Evolutionary conservation across 129 eudicot genomes (phyloP).

Genomic region (Artemisia tridentata): DNA sequence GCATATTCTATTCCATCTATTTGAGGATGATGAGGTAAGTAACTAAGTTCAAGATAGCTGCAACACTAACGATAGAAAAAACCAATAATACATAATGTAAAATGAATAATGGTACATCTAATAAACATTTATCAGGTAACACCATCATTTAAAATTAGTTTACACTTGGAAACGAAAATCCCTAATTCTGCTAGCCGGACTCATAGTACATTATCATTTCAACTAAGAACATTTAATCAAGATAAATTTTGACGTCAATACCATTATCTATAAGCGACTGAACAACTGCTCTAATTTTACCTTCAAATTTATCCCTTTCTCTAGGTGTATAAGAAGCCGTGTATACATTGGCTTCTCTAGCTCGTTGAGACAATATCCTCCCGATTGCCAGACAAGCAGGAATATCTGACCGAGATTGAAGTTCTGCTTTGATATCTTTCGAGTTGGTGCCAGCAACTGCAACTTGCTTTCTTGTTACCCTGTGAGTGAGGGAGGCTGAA

Average conservation of each 20-base stretch:
- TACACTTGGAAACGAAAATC: not conserved
- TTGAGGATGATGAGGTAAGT: too few relatives aligned
- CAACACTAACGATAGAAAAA: not conserved
- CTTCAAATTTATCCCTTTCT: conserved; percentile 70
- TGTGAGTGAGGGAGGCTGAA: conserved; percentile 64
- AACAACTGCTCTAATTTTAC: conserved; percentile 71
- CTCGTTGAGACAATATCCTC: conserved; percentile 53
- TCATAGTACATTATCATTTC: not conserved
- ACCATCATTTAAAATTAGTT: too few relatives aligned
- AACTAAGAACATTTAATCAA: conserved; percentile 27
- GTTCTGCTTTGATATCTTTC: conserved; percentile 60
- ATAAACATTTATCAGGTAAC: too few relatives aligned
- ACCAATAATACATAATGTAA: not conserved
- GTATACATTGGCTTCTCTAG: conserved; percentile 67
- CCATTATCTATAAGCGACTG: conserved; percentile 73
- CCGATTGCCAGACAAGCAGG: conserved; percentile 70
- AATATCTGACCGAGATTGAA: conserved; percentile 58
- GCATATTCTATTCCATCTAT: too few relatives aligned
- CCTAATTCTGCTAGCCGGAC: not conserved
- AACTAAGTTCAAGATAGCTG: too few relatives aligned
- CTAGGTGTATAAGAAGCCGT: conserved; percentile 69
- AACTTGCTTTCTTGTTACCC: conserved; percentile 69
- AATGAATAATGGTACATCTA: not conserved
- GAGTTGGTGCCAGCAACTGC: conserved; percentile 77
- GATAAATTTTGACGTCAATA: conserved; percentile 59